A percentile compares a stretch with the other conserved stretches of the same genome.
Conservation (phyloP, 805 yeast genomes). For the Schizosaccharomyces osmophilus region DNA sequence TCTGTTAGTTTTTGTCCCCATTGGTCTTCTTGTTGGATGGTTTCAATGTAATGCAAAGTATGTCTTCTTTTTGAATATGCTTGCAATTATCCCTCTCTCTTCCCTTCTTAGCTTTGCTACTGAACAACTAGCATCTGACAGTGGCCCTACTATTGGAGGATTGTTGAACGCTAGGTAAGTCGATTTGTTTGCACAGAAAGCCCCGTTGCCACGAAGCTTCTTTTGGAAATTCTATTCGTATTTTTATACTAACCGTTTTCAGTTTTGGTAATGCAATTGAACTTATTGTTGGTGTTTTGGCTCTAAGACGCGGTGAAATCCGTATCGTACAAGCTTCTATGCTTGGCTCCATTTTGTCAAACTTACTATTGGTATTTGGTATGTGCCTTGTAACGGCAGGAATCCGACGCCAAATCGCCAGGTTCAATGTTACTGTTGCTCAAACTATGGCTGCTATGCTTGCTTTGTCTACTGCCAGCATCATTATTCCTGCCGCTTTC, state of each 20-base stretch:
- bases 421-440: constrained; percentile 86
- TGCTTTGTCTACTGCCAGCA: constrained; percentile 72
- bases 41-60: constrained; percentile 28
- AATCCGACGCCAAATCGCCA: constrained; percentile 57
- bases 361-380: constrained; percentile 74
- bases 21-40: constrained; percentile 56
- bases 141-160: constrained; percentile 85
- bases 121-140: constrained; percentile 66
- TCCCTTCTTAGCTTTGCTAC: constrained; percentile 77
- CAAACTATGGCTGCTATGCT: constrained; percentile 89
- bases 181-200: neutral
- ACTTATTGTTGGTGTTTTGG: constrained; percentile 78
- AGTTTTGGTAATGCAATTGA: constrained; percentile 94
- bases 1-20: constrained; percentile 61
- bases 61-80: constrained; percentile 51
- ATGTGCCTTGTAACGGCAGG: constrained; percentile 91
- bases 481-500: constrained; percentile 89
- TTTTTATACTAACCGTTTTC: neutral
- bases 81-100: constrained; percentile 82
- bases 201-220: neutral
- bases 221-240: neutral
- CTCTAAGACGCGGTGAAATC: constrained; percentile 62
- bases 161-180: constrained; percentile 49
- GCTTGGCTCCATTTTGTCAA: constrained; percentile 83
- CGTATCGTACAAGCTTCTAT: constrained; percentile 91